Conservation (phyloP, 2,329 filamentous ascomycete genomes). For the Chlorencoelia australis region DNA sequence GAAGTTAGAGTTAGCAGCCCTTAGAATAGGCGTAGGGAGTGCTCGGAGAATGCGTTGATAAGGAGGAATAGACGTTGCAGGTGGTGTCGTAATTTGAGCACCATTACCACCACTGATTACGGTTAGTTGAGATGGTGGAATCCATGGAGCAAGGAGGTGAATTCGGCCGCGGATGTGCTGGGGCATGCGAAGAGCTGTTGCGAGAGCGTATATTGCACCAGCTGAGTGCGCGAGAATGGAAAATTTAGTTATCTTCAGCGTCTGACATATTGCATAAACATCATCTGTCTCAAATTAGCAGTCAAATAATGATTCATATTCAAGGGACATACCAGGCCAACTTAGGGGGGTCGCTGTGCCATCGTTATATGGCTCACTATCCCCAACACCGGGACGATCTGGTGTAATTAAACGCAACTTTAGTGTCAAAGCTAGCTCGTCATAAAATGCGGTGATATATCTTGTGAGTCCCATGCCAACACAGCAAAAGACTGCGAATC, state of each 20-base stretch:
- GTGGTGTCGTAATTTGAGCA: constrained; percentile 62
- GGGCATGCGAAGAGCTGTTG: constrained; percentile 89
- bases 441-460: constrained; percentile 95
- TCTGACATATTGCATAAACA: constrained; percentile 86
- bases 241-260: constrained; percentile 88
- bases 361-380: constrained; percentile 76
- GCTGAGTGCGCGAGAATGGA: constrained; percentile 94
- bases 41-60: constrained; percentile 85
- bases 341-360: constrained; percentile 76
- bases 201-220: constrained; percentile 93
- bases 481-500: constrained; percentile 89
- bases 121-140: constrained; percentile 87
- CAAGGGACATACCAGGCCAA: constrained; percentile 67
- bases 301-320: not conserved
- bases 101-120: no score
- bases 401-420: constrained; percentile 87
- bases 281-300: constrained; percentile 44
- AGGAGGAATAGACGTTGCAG: constrained; percentile 78
- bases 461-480: constrained; percentile 96
- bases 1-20: constrained; percentile 90
- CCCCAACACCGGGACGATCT: constrained; percentile 87
- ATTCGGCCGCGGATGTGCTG: constrained; percentile 92
- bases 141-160: constrained; percentile 92
- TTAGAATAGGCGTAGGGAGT: constrained; percentile 80
- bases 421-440: constrained; percentile 82